Percentiles rank a stretch among this genome's conserved stretches.
Evolutionary conservation across 768 basidiomycete species (phyloP).

Genomic region (Filobasidium floriforme): DNA sequence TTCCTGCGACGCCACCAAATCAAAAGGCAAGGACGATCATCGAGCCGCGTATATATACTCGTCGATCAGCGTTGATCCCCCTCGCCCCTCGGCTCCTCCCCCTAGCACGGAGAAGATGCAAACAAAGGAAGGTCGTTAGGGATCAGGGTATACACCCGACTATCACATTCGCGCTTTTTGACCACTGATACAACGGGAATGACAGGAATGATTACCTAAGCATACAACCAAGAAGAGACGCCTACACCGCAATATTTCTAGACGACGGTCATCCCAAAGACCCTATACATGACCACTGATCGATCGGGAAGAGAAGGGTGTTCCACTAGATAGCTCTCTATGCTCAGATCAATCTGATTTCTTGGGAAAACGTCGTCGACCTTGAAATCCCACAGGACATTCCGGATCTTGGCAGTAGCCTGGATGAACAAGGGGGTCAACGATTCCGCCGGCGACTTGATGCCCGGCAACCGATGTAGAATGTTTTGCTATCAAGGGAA

Average conservation of each 20-base stretch:
- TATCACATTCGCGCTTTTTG: too few species aligned
- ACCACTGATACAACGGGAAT: too few species aligned
- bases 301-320: background rate
- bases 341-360: background rate
- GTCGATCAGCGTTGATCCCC: too few species aligned
- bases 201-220: too few species aligned
- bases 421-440: background rate
- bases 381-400: background rate
- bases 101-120: too few species aligned
- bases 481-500: background rate
- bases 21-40: too few species aligned
- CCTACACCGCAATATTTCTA: background rate
- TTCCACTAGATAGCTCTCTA: constrained; percentile 4
- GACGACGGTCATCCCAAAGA: background rate
- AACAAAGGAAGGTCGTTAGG: too few species aligned
- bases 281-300: background rate
- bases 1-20: too few species aligned
- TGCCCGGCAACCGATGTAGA: background rate
- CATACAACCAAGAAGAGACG: too few species aligned
- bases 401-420: background rate
- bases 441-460: background rate
- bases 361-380: background rate
- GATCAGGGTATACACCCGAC: too few species aligned
- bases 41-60: too few species aligned
- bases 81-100: too few species aligned